Conservation (phyloP, 202 grass and related monocot genomes). For the Panicum hallii region DNA sequence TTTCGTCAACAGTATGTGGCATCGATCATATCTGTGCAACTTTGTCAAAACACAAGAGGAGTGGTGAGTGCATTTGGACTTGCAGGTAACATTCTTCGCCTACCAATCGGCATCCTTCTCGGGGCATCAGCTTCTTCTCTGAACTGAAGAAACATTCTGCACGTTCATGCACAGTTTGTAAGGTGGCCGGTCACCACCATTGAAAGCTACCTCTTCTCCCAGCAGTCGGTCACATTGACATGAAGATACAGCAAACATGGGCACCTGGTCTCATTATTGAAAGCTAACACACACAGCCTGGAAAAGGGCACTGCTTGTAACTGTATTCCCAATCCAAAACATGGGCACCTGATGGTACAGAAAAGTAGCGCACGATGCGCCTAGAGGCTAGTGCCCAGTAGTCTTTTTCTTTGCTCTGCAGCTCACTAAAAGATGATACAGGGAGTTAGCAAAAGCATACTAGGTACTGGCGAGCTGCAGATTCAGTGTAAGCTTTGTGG, state of each 20-base stretch:
- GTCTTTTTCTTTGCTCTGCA: constrained; percentile 13
- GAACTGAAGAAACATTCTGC: constrained; percentile 24
- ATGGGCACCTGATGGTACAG: constrained; percentile 39
- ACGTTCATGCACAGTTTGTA: background rate
- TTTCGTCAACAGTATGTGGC: background rate
- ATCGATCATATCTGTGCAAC: background rate
- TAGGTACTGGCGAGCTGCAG: background rate
- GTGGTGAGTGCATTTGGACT: background rate
- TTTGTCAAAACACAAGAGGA: background rate
- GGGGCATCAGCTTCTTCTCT: background rate
- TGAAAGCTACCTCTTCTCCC: constrained; percentile 17
- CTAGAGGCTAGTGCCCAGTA: constrained; percentile 2
- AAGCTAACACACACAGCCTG: background rate
- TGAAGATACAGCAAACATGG: constrained; percentile 30
- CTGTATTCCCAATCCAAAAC: constrained; percentile 14
- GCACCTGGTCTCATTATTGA: constrained; percentile 27
- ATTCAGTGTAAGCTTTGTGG: background rate
- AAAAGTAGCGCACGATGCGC: constrained; percentile 12
- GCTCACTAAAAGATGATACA: constrained; percentile 16
- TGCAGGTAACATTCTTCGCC: background rate
- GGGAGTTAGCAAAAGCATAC: constrained; percentile 27
- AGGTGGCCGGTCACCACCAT: constrained; percentile 21
- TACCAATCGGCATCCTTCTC: constrained; percentile 27
- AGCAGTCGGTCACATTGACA: constrained; percentile 17
- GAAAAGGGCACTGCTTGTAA: background rate